A percentile compares a stretch with the other conserved stretches of the same genome.
These are phyloP conservation scores for Blastomyces gilchristii DNA, from an alignment of 2,329 filamentous ascomycete genomes.

Conservation along the genomic window DNA sequence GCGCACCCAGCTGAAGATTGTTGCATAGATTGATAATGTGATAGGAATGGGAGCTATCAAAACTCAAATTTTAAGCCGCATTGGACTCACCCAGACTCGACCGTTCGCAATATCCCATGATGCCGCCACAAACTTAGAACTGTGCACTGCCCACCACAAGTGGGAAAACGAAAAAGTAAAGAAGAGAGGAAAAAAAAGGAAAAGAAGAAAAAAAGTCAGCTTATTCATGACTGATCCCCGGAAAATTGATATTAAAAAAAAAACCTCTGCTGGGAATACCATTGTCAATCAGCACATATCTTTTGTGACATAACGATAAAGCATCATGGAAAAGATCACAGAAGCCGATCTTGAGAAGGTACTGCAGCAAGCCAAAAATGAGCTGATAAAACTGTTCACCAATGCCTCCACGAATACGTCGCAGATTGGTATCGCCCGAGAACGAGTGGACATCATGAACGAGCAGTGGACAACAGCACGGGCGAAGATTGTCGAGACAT, in stretches of 20 bases:
- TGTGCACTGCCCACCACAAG: neutral
- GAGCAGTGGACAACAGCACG: neutral
- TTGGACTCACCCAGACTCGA: neutral
- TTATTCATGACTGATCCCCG: neutral
- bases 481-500: neutral
- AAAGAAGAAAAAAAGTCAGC: neutral
- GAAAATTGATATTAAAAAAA: neutral
- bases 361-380: neutral
- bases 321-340: neutral
- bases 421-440: neutral
- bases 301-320: neutral
- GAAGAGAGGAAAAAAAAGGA: neutral
- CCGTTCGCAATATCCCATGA: neutral
- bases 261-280: neutral
- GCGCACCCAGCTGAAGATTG: neutral
- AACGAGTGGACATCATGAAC: neutral
- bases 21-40: neutral
- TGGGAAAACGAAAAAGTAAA: neutral
- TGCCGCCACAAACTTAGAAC: neutral
- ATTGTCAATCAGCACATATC: neutral
- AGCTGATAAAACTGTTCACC: neutral
- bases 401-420: neutral
- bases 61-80: constrained; percentile 1
- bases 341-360: neutral
- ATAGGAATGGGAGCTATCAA: neutral